phyloP scores from a whole-genome alignment of 148 eudicot genomes.

The Persicaria tinctoria region DNA sequence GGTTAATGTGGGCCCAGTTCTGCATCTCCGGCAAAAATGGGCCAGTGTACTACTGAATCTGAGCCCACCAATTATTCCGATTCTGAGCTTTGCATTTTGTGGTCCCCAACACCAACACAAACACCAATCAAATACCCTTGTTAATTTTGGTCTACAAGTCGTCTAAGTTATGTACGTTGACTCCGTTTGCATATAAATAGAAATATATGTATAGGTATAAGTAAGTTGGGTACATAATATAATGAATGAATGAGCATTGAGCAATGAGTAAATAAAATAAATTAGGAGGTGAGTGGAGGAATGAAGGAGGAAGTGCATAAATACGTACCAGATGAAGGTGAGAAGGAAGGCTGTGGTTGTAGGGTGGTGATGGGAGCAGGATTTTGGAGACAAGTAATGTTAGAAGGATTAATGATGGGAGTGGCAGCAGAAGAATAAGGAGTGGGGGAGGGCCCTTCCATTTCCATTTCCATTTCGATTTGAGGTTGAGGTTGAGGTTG shows the following conservation, averaged over 20 bases:
- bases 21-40: not conserved
- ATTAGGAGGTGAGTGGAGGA: no score
- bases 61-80: not conserved
- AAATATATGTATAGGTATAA: no score
- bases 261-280: no score
- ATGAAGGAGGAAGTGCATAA: not conserved
- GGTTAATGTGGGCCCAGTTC: not conserved
- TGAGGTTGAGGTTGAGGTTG: not conserved
- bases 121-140: not conserved
- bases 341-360: not conserved
- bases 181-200: no score
- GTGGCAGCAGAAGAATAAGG: slow-evolving; percentile 23
- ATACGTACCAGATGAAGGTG: not conserved
- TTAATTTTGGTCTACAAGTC: no score
- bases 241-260: no score
- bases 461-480: not conserved
- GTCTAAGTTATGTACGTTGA: no score
- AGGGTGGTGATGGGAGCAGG: not conserved
- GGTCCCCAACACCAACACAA: not conserved
- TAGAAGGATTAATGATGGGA: not conserved
- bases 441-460: not conserved
- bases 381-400: not conserved
- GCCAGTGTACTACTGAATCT: not conserved
- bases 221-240: no score
- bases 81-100: not conserved